These are phyloP conservation scores for Triangularia verruculosa DNA, from an alignment of 2,329 filamentous ascomycete species.

Conservation along the genomic window DNA sequence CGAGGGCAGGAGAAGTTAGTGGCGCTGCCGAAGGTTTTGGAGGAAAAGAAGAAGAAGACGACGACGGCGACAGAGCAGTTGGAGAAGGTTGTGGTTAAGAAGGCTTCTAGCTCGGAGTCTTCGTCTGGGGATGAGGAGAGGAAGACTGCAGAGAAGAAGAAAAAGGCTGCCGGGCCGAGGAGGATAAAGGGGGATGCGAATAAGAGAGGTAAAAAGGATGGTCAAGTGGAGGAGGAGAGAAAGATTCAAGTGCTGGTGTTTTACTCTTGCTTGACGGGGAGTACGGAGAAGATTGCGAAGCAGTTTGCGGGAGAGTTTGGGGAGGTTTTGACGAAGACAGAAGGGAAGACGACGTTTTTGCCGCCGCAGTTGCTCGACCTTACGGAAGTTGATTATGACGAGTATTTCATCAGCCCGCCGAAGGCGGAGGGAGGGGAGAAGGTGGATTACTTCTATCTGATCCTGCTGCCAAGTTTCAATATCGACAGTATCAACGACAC, in stretches of 20 bases:
- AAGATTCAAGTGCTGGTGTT: constrained; percentile 74
- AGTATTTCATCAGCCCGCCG: constrained; percentile 80
- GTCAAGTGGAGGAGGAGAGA: constrained; percentile 31
- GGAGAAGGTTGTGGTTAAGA: background rate
- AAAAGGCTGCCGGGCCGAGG: constrained; percentile 42
- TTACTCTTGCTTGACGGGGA: constrained; percentile 84
- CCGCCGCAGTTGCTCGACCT: constrained; percentile 71
- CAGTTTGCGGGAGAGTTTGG: constrained; percentile 58
- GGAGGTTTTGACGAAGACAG: constrained; percentile 41
- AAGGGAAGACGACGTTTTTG: constrained; percentile 39
- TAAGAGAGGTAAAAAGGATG: constrained; percentile 31
- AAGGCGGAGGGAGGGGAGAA: constrained; percentile 47
- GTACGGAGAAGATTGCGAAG: constrained; percentile 71
- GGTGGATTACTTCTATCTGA: constrained; percentile 72
- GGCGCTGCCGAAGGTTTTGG: constrained; percentile 34
- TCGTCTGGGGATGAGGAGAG: constrained; percentile 28
- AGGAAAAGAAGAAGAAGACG: constrained; percentile 20
- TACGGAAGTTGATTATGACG: constrained; percentile 85
- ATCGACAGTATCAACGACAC: constrained; percentile 89
- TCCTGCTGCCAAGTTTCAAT: constrained; percentile 88
- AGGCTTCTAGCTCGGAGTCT: background rate
- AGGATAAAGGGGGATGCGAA: constrained; percentile 43
- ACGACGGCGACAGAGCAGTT: background rate
- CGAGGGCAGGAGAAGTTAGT: constrained; percentile 35
- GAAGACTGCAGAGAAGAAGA: background rate